Evolutionary conservation across 106 monocot species (phyloP).

Genomic region (Allium cepa): DNA sequence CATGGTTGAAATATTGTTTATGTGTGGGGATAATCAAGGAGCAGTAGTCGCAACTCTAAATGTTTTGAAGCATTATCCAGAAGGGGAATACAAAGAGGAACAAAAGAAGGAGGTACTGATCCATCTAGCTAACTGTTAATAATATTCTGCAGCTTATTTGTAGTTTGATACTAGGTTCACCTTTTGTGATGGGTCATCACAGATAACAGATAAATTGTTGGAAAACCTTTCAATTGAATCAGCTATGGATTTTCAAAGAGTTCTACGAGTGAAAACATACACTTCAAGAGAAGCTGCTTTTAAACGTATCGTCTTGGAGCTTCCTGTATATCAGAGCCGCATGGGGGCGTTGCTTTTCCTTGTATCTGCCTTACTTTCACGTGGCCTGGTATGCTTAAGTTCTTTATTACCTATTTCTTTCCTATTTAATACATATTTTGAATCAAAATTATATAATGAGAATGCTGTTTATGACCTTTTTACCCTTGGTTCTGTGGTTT

Average conservation of each 20-base stretch:
- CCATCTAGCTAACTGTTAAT: background rate
- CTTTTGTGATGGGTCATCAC: constrained; percentile 8
- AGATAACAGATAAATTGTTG: constrained; percentile 50
- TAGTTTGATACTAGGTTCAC: background rate
- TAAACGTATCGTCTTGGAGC: constrained; percentile 32
- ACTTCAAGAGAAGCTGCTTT: constrained; percentile 39
- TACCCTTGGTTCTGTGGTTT: too few species aligned
- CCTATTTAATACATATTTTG: too few species aligned
- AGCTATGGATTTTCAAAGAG: constrained; percentile 77
- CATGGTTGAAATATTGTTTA: constrained; percentile 95
- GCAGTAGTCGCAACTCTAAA: constrained; percentile 61
- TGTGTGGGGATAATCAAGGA: constrained; percentile 62
- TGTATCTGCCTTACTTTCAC: constrained; percentile 85
- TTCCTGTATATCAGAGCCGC: constrained; percentile 73
- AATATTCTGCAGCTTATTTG: background rate
- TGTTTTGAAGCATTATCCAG: constrained; percentile 20
- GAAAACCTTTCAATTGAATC: constrained; percentile 74
- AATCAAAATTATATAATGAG: too few species aligned
- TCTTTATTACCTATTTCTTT: background rate
- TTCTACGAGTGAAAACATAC: constrained; percentile 59
- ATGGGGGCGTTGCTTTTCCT: constrained; percentile 88
- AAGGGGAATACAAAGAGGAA: constrained; percentile 20
- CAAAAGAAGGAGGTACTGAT: constrained; percentile 48
- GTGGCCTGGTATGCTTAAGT: constrained; percentile 62
- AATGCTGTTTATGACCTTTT: too few species aligned